Percentiles rank a stretch among this genome's conserved stretches.
Evolutionary conservation across 768 basidiomycete genomes (phyloP).

Genomic region (Russula foetens): DNA sequence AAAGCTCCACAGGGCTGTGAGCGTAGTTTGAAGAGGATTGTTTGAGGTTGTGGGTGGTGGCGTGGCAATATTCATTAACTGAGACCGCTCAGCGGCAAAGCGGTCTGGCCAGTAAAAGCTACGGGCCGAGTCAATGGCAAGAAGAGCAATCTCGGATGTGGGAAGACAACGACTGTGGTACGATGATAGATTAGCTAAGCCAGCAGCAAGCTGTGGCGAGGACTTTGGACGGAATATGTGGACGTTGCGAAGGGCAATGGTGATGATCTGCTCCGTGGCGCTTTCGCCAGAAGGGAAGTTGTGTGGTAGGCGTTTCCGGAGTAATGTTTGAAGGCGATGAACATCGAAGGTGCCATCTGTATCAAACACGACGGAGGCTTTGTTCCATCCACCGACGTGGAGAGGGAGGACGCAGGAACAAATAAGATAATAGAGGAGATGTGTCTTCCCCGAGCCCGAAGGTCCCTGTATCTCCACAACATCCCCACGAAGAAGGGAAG

Average conservation of each 20-base stretch:
- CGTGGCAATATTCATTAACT: constrained; percentile 13
- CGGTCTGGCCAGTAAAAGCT: constrained; percentile 75
- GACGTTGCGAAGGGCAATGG: constrained; percentile 41
- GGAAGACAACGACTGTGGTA: constrained; percentile 44
- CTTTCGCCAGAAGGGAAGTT: constrained; percentile 19
- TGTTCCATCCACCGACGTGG: constrained; percentile 47
- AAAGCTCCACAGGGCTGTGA: constrained; percentile 40
- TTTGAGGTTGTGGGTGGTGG: constrained; percentile 19
- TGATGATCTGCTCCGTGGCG: constrained; percentile 24
- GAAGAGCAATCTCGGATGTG: constrained; percentile 49
- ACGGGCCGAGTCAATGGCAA: constrained; percentile 71
- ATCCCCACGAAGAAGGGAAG: constrained; percentile 45
- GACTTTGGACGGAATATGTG: constrained; percentile 67
- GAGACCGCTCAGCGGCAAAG: constrained; percentile 46
- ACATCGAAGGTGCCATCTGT: constrained; percentile 60
- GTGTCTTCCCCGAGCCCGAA: constrained; percentile 68
- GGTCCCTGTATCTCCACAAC: constrained; percentile 73
- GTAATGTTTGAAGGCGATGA: constrained; percentile 42
- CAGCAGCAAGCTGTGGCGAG: constrained; percentile 58
- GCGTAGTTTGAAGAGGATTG: constrained; percentile 37
- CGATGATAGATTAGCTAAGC: constrained; percentile 47
- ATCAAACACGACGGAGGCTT: constrained; percentile 62
- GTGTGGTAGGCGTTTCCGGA: constrained; percentile 38
- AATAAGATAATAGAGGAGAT: constrained; percentile 61
- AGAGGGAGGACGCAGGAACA: constrained; percentile 50